Percentiles rank a stretch among this genome's conserved stretches.
These are phyloP conservation scores for Euphrasia arctica DNA, from an alignment of 305 asterid species.

Conservation along the genomic window DNA sequence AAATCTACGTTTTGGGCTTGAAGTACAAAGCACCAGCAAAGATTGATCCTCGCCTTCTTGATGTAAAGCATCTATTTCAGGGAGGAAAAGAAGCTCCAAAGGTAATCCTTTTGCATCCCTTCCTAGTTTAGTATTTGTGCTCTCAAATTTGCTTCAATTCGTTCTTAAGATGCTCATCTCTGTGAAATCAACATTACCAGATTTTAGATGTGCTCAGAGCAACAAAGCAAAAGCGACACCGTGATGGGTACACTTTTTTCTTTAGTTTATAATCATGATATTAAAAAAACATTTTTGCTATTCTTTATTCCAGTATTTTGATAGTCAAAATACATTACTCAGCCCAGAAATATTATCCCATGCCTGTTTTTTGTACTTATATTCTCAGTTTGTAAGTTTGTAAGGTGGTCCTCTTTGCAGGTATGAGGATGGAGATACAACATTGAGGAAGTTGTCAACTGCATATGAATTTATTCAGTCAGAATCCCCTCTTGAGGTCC, in stretches of 20 bases:
- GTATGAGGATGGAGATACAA: conserved; percentile 91
- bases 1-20: conserved; percentile 70
- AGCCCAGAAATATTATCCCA: too few species aligned
- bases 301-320: too few species aligned
- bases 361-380: too few species aligned
- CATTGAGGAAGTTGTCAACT: conserved; percentile 62
- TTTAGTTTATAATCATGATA: too few species aligned
- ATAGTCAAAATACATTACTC: too few species aligned
- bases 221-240: conserved; percentile 80
- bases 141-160: not conserved
- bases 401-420: conserved; percentile 34
- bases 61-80: conserved; percentile 80
- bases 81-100: conserved; percentile 81
- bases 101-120: conserved; percentile 36
- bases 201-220: conserved; percentile 79
- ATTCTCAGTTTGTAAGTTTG: not conserved
- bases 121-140: conserved; percentile 1
- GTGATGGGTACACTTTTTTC: too few species aligned
- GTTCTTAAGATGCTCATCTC: conserved; percentile 15
- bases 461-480: conserved; percentile 82
- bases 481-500: conserved; percentile 67
- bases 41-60: conserved; percentile 97
- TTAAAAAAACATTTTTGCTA: too few species aligned
- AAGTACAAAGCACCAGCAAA: conserved; percentile 93
- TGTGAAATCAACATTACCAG: conserved; percentile 31